Evolutionary conservation across 257 asterid genomes (phyloP).

Genomic region (Jaltomata sinuosa): DNA sequence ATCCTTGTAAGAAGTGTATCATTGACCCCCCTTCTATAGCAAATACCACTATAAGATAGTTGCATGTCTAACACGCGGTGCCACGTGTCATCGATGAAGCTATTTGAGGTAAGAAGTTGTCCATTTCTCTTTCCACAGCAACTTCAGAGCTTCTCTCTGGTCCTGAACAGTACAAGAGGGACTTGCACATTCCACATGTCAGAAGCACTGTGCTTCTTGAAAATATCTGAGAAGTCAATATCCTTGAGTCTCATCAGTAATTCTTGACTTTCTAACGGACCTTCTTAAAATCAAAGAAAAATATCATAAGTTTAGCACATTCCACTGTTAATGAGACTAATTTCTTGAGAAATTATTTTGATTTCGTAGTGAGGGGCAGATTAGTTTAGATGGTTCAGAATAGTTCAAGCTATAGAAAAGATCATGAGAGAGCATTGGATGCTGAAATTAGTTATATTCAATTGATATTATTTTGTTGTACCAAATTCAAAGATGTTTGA

Average conservation of each 20-base stretch:
- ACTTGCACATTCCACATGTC: too few relatives aligned
- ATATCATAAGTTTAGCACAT: not conserved
- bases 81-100: too few relatives aligned
- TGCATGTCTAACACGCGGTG: not conserved
- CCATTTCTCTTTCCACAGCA: too few relatives aligned
- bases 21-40: not conserved
- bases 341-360: not conserved
- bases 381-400: not conserved
- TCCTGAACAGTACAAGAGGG: too few relatives aligned
- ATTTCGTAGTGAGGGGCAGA: not conserved
- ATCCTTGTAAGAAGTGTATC: not conserved
- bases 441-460: not conserved
- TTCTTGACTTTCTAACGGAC: too few relatives aligned
- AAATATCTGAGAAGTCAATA: too few relatives aligned
- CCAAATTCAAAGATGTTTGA: not conserved
- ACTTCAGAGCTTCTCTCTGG: too few relatives aligned
- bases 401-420: not conserved
- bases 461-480: not conserved
- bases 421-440: not conserved
- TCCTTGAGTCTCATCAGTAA: too few relatives aligned
- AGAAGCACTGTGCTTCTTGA: too few relatives aligned
- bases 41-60: not conserved
- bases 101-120: too few relatives aligned
- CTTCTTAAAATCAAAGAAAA: too few relatives aligned
- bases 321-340: not conserved